A percentile compares a stretch with the other conserved stretches of the same genome.
phyloP scores from a whole-genome alignment of 1,139 yeast species.

The Yamadazyma conglobata region DNA sequence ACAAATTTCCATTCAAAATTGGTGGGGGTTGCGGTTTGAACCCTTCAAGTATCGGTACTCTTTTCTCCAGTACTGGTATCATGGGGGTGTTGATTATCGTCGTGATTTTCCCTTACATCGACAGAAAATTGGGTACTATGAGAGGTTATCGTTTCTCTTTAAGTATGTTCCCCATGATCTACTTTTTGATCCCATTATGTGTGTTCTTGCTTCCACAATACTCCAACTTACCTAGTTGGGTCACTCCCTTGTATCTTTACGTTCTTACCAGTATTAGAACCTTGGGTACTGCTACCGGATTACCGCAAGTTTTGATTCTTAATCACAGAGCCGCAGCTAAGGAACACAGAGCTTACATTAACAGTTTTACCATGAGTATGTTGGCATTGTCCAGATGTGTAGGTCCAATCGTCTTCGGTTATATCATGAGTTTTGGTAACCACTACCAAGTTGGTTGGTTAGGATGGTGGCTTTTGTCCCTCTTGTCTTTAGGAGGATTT shows the following conservation, averaged over 20 bases:
- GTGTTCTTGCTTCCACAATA: conserved; percentile 38
- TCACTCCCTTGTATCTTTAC: conserved; percentile 23
- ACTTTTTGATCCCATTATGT: conserved; percentile 48
- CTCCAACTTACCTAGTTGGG: conserved; percentile 22
- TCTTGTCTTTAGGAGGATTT: conserved; percentile 30
- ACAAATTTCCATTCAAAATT: conserved; percentile 30
- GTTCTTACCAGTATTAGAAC: conserved; percentile 28
- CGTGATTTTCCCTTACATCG: conserved; percentile 52
- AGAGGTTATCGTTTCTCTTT: conserved; percentile 41
- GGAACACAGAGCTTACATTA: conserved; percentile 47
- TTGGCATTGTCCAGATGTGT: conserved; percentile 53
- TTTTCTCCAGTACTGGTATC: conserved; percentile 54
- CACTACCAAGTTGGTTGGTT: conserved; percentile 39
- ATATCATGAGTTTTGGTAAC: conserved; percentile 48
- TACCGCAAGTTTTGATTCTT: conserved; percentile 24
- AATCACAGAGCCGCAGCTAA: conserved; percentile 48
- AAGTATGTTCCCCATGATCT: conserved; percentile 44
- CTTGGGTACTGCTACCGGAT: conserved; percentile 24
- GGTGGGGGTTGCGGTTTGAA: conserved; percentile 28
- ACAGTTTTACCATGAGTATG: conserved; percentile 47
- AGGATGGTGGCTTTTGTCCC: conserved; percentile 48
- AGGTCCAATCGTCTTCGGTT: conserved; percentile 60
- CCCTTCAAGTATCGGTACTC: conserved; percentile 47
- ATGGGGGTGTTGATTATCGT: conserved; percentile 51
- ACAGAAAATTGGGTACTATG: conserved; percentile 46